A percentile compares a stretch with the other conserved stretches of the same genome.
Conservation (phyloP, 2,329 filamentous ascomycete species). For the Fusarium begoniae region DNA sequence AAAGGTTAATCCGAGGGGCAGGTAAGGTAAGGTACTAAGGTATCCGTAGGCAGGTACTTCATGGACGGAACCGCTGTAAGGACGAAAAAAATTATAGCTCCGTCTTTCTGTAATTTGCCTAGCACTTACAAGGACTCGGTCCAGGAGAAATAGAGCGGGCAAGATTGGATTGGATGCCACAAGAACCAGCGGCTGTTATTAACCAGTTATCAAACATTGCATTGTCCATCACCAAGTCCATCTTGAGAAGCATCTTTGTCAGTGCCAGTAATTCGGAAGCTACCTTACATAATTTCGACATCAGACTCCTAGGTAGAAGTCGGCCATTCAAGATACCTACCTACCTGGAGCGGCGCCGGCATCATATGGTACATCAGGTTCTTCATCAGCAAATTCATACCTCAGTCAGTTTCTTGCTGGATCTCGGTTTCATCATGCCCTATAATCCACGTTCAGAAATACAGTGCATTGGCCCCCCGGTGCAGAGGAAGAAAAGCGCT, state of each 20-base stretch:
- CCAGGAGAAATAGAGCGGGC: constrained; percentile 17
- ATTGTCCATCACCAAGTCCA: neutral
- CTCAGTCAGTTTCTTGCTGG: neutral
- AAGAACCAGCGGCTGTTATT: constrained; percentile 8
- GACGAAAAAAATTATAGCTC: neutral
- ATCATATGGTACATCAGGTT: constrained; percentile 9
- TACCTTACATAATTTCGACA: neutral
- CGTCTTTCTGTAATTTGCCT: constrained; percentile 12
- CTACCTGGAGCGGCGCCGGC: constrained; percentile 11
- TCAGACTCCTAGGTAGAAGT: neutral
- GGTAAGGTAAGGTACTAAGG: neutral
- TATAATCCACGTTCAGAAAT: neutral
- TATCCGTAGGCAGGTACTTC: neutral
- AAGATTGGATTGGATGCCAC: neutral
- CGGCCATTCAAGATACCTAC: neutral
- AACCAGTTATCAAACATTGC: neutral
- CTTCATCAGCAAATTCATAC: constrained; percentile 17
- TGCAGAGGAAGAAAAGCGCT: constrained; percentile 7
- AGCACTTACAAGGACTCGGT: constrained; percentile 18
- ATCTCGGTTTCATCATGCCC: neutral
- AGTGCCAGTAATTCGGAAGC: neutral
- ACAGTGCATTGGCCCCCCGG: neutral
- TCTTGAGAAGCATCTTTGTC: neutral
- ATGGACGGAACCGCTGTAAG: neutral
- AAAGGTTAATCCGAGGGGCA: constrained; percentile 6